Evolutionary conservation across 1,139 yeast species (phyloP).

Genomic region (Saccharomyces uvarum): DNA sequence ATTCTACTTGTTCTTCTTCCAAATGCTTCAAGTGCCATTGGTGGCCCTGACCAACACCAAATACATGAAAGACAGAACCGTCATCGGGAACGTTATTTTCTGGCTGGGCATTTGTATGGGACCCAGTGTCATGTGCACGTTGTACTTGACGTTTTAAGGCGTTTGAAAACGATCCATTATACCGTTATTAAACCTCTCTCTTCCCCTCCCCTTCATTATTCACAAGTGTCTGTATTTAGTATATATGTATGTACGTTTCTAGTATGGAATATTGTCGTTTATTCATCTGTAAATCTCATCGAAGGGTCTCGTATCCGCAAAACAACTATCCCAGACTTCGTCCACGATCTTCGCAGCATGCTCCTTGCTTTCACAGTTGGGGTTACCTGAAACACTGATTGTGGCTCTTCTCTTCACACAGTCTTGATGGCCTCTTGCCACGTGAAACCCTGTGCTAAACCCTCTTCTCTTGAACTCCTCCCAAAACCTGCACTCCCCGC

Average conservation of each 20-base stretch:
- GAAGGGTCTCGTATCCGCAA: constrained; percentile 90
- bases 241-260: background rate
- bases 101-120: constrained; percentile 92
- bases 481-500: constrained; percentile 92
- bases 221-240: background rate
- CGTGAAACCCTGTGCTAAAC: constrained; percentile 20
- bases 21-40: constrained; percentile 68
- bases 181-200: background rate
- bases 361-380: constrained; percentile 61
- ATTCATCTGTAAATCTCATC: constrained; percentile 61
- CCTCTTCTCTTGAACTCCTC: constrained; percentile 62
- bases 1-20: constrained; percentile 71
- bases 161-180: background rate
- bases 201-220: background rate
- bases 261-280: background rate
- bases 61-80: constrained; percentile 45
- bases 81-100: constrained; percentile 73
- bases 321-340: constrained; percentile 88
- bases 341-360: constrained; percentile 76
- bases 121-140: constrained; percentile 80
- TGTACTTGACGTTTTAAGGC: constrained; percentile 63
- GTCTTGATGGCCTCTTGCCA: constrained; percentile 72
- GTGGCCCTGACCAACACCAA: constrained; percentile 47
- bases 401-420: constrained; percentile 87
- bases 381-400: constrained; percentile 78